Evolutionary conservation across 2,329 filamentous ascomycete species (phyloP).

Genomic region (Ophiocordyceps robertsii): DNA sequence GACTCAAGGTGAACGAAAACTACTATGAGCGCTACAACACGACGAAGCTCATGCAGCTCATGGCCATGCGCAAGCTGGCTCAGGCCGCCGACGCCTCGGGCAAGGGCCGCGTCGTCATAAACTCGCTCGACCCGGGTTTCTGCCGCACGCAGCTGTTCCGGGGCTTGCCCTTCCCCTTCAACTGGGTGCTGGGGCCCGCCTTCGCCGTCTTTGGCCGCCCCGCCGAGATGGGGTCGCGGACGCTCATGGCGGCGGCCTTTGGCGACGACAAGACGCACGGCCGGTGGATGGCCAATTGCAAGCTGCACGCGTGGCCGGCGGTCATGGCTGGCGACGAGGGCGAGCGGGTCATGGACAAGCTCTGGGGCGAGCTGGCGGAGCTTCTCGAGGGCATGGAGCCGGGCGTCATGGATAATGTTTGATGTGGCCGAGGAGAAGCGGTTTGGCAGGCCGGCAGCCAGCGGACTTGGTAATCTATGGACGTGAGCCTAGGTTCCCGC

Average conservation of each 20-base stretch:
- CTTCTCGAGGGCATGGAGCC: slow-evolving; percentile 28
- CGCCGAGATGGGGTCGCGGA: slow-evolving; percentile 25
- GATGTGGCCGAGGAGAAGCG: background rate
- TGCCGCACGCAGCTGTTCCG: slow-evolving; percentile 27
- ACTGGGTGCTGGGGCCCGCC: slow-evolving; percentile 6
- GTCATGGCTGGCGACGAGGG: slow-evolving; percentile 22
- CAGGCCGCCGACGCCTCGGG: slow-evolving; percentile 13
- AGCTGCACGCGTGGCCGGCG: slow-evolving; percentile 9
- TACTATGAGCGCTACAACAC: slow-evolving; percentile 12
- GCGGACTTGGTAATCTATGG: too few relatives aligned
- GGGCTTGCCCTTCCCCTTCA: slow-evolving; percentile 14
- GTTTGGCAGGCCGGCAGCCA: background rate
- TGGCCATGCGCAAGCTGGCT: slow-evolving; percentile 19
- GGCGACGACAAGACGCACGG: slow-evolving; percentile 25
- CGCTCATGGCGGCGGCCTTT: slow-evolving; percentile 22
- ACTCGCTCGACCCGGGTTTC: slow-evolving; percentile 24
- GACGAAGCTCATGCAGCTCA: slow-evolving; percentile 18
- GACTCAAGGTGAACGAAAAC: slow-evolving; percentile 13
- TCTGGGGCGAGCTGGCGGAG: slow-evolving; percentile 28
- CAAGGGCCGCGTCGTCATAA: slow-evolving; percentile 22
- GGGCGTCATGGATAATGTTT: slow-evolving; percentile 20
- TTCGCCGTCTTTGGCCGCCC: slow-evolving; percentile 18
- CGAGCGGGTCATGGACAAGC: slow-evolving; percentile 16
- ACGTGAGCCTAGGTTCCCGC: too few relatives aligned
- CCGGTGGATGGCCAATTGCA: slow-evolving; percentile 22